Evolutionary conservation across 768 basidiomycete species (phyloP).

Genomic region (Trametes meyenii): DNA sequence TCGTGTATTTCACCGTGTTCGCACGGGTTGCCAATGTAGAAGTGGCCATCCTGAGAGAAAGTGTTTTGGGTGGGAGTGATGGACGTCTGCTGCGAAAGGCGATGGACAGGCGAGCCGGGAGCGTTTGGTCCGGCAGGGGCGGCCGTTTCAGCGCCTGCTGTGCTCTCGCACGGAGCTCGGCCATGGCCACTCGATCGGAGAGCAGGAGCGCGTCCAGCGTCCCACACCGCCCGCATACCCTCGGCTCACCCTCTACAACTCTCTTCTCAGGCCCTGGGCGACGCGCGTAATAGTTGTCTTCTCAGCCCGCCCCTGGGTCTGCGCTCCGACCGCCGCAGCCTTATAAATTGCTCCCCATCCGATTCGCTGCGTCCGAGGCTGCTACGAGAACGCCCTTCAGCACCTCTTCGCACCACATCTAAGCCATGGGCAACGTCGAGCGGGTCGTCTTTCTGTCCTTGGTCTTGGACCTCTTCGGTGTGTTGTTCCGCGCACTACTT

Average conservation of each 20-base stretch:
- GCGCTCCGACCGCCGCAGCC: constrained; percentile 12
- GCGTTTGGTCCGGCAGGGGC: constrained; percentile 10
- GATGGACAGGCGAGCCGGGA: constrained; percentile 1
- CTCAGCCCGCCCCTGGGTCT: not conserved
- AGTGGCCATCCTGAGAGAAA: constrained; percentile 13
- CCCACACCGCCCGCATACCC: constrained; percentile 12
- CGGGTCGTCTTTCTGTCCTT: constrained; percentile 87
- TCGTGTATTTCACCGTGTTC: constrained; percentile 13
- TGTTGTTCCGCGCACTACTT: constrained; percentile 5
- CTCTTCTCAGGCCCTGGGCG: constrained; percentile 16
- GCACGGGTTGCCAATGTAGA: constrained; percentile 8
- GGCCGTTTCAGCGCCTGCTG: constrained; percentile 18
- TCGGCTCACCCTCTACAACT: not conserved
- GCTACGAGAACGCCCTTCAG: not conserved
- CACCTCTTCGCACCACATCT: not conserved
- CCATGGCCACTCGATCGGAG: not conserved
- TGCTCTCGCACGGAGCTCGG: constrained; percentile 17
- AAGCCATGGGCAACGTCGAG: constrained; percentile 67
- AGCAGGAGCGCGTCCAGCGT: constrained; percentile 2
- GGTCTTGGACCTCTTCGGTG: constrained; percentile 83
- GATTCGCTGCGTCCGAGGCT: constrained; percentile 4
- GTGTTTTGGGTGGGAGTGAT: not conserved
- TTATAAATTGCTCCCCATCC: constrained; percentile 13
- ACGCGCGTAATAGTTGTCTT: not conserved
- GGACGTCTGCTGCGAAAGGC: constrained; percentile 11